Evolutionary conservation across 371 early-diverging fungal genomes (phyloP).

Genomic region (Apophysomyces sp.): DNA sequence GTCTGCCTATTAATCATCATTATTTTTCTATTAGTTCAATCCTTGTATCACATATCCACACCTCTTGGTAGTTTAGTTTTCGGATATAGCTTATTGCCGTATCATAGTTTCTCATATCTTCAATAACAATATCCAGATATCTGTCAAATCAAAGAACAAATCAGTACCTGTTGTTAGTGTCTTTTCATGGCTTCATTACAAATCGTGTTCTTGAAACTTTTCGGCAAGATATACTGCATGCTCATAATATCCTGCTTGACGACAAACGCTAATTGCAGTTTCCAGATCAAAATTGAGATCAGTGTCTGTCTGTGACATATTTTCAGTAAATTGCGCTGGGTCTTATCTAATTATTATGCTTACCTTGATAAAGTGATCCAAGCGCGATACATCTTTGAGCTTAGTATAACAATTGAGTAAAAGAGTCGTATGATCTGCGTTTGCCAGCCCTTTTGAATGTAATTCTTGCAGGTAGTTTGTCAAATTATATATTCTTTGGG

Average conservation of each 20-base stretch:
- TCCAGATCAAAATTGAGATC: constrained; percentile 86
- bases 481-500: constrained; percentile 87
- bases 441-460: constrained; percentile 82
- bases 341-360: neutral
- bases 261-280: constrained; percentile 90
- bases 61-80: constrained; percentile 55
- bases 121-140: constrained; percentile 71
- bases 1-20: constrained; percentile 57
- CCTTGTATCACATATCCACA: constrained; percentile 1
- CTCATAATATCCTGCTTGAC: constrained; percentile 86
- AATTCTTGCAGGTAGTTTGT: constrained; percentile 88
- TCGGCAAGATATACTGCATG: constrained; percentile 88
- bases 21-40: neutral
- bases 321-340: neutral
- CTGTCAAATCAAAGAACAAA: constrained; percentile 8
- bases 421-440: constrained; percentile 91
- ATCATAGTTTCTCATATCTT: constrained; percentile 80
- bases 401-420: constrained; percentile 97
- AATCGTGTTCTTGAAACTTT: constrained; percentile 76
- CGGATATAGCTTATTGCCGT: constrained; percentile 72
- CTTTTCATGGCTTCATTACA: constrained; percentile 43
- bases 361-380: constrained; percentile 87
- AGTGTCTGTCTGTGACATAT: constrained; percentile 52
- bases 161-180: neutral
- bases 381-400: constrained; percentile 76